Percentiles rank a stretch among this genome's conserved stretches.
These are phyloP conservation scores for Miscanthus sacchariflorus DNA, from an alignment of 202 grass and related monocot species.

Conservation along the genomic window DNA sequence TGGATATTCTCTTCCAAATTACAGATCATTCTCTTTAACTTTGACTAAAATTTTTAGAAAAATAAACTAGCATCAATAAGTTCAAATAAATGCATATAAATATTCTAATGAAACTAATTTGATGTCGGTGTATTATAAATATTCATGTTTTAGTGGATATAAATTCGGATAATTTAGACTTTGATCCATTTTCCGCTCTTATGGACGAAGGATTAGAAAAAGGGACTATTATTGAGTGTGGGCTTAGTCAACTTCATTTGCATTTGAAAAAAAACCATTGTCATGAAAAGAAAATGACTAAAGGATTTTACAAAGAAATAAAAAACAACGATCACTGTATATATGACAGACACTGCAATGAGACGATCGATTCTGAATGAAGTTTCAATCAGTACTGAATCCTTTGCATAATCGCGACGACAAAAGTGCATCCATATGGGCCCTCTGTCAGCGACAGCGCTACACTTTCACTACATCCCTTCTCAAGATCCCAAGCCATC, in stretches of 20 bases:
- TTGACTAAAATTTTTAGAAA: not conserved
- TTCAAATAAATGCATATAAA: too few relatives aligned
- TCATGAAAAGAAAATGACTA: not conserved
- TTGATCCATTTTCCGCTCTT: not conserved
- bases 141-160: not conserved
- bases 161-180: not conserved
- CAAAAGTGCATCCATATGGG: slow-evolving; percentile 35
- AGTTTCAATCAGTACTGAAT: not conserved
- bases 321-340: not conserved
- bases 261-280: not conserved
- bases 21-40: too few relatives aligned
- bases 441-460: not conserved
- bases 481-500: slow-evolving; percentile 9
- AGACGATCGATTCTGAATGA: not conserved
- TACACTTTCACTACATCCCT: slow-evolving; percentile 35
- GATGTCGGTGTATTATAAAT: not conserved
- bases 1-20: too few relatives aligned
- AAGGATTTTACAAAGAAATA: not conserved
- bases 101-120: too few relatives aligned
- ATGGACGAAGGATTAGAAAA: not conserved
- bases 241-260: not conserved
- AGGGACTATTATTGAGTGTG: not conserved
- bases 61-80: too few relatives aligned
- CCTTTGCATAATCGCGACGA: not conserved
- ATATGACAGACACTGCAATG: not conserved